Evolutionary conservation across 2,329 filamentous ascomycete species (phyloP), one percentile per base, ranked within the genome.

Genomic region (Grosmannia huntii): DNA sequence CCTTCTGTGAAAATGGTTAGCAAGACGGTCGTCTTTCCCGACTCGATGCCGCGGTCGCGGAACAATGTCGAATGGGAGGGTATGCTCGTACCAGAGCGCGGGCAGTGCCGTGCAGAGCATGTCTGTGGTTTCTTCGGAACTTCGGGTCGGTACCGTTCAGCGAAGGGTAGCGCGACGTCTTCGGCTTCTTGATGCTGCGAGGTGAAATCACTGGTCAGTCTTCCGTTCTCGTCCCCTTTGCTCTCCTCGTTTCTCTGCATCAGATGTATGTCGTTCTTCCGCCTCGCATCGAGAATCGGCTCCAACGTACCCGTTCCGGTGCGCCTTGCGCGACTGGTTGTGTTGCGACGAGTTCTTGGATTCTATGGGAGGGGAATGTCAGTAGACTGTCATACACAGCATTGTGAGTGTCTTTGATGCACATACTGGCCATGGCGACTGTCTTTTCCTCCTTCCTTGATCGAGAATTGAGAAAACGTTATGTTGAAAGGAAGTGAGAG

Each of bases 341-440:
- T 96, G 90, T 84, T 97, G 92, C 72, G 92, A 96, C 81, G 90
- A 95, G 87, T 97, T 97, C 90, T 97, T 97, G 72, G 94, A 97
- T 85, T 97, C 91, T 96, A 75, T 60, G n/a, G 60, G 50, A 59
- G 11, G 28, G 54, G 31, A 53, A 46, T 38, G 64, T 72, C 57
- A 74, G 67, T 63, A 64, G 61, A 33, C 52, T 27, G 10, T 12
- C 25, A 19, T 59, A 36, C 11, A 49, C 4, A 27, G n/a, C 2
- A 12, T 27, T 52, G 31, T 11, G 2, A 10, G 4, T 53, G 10
- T 25, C 55, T 28, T n/a, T 44, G 58, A 9, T 60, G 49, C 50
- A 85, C 83, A 64, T 83, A 86, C 83, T 86, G 79, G 83, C 83
- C 83, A 86, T 86, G 77, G 78, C 77, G 81, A 80, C 69, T 63